Percentiles rank a stretch among this genome's conserved stretches.
Conservation (phyloP, 345 rosid genomes). For the Dimocarpus longan region DNA sequence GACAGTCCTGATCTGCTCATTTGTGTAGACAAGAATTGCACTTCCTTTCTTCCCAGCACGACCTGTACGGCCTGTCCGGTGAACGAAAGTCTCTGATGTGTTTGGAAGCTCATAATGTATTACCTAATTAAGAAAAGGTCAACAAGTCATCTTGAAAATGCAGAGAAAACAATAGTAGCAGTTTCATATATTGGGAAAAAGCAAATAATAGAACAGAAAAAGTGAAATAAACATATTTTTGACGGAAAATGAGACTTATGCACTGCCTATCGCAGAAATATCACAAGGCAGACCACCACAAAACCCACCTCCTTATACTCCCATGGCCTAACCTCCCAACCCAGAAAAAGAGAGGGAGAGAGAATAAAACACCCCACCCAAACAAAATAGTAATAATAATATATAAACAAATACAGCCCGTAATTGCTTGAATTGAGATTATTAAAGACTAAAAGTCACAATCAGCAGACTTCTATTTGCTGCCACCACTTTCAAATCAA, state of each 20-base stretch:
- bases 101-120: constrained; percentile 96
- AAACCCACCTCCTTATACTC: neutral
- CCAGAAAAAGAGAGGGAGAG: neutral
- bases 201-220: constrained; percentile 1
- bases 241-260: neutral
- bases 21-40: constrained; percentile 79
- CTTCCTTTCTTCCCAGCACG: constrained; percentile 99
- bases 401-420: too few species aligned
- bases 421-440: neutral
- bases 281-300: neutral
- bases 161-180: neutral
- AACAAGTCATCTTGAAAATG: neutral
- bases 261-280: neutral
- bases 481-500: neutral
- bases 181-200: neutral
- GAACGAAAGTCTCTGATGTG: constrained; percentile 88
- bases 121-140: constrained; percentile 41
- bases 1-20: constrained; percentile 67
- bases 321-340: neutral
- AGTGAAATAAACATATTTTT: neutral
- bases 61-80: constrained; percentile 98
- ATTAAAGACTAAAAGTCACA: neutral
- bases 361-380: neutral
- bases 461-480: neutral
- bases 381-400: neutral